Base-by-base conservation (phyloP, 495 filamentous ascomycete genomes). In the Penicillium arizonense region DNA sequence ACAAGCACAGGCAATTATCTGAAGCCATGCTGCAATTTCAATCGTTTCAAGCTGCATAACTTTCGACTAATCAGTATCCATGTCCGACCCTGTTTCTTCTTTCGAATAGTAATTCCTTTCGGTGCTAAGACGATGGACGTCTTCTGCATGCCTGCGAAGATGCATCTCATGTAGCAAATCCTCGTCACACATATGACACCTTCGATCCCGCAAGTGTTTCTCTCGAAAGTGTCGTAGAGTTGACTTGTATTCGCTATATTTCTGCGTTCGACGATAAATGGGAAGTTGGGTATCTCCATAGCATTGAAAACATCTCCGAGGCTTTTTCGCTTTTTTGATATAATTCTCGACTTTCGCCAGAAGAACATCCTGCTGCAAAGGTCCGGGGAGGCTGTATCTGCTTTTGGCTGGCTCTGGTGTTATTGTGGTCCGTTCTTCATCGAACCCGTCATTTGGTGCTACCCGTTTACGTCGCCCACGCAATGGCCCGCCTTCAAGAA, bases 111-210 rank as follows among this genome's bases (percentile, higher is more conserved):
- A 54, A 55, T 53, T 53, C 18, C 57, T 34, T 42, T 60, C n/a
- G 10, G 47, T 58, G 41, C n/a, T 14, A 8, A 63, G 52, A 18
- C 50, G 49, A 53, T 59, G 56, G 33, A 59, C 26, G 1, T 59
- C 56, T 46, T 56, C 45, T 45, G 56, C 52, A 46, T 65, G 62
- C 35, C 53, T 59, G 14, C 54, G 59, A 48, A 67, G 45, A 57
- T 69, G 60, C 57, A 67, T 67, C 36, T 63, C 55, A 47, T 59
- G 57, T 36, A 65, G 56, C 1, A 64, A 44, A 55, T 62, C 49
- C 41, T 58, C 52, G 51, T 38, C 30, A 45, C 46, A 61, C 32
- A 57, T 59, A 55, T 61, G 42, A 58, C 59, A 66, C 14, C 50
- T 52, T 41, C 61, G 54, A 57, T 63, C 54, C 23, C 60, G 9